These are phyloP conservation scores for Stephania japonica DNA, from an alignment of 164 flowering plant genomes.

Conservation along the genomic window DNA sequence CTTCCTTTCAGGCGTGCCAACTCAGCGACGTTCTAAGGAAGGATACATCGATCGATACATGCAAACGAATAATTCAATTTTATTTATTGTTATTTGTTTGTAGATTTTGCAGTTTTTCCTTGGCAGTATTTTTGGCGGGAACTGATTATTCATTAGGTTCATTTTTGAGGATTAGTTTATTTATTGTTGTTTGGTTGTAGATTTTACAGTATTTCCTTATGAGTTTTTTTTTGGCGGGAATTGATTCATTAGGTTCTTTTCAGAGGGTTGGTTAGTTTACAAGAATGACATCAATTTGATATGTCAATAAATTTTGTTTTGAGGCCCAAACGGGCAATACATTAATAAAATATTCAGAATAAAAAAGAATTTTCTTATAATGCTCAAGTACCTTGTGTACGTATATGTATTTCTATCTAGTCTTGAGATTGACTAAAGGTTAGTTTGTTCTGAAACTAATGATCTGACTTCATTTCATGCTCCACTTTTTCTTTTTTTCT, in stretches of 20 bases:
- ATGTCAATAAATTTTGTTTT: neutral
- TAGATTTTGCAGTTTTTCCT: too few relatives aligned
- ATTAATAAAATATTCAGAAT: neutral
- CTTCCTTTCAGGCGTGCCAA: slow-evolving; percentile 24
- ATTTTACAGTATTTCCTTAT: too few relatives aligned
- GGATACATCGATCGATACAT: neutral
- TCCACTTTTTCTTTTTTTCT: too few relatives aligned
- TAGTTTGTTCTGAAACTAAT: too few relatives aligned
- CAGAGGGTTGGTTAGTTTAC: too few relatives aligned
- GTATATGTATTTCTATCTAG: neutral
- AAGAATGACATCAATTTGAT: neutral
- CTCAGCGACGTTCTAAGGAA: slow-evolving; percentile 18
- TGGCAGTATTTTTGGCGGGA: neutral
- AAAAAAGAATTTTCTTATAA: neutral
- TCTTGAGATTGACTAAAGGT: neutral
- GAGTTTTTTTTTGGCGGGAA: too few relatives aligned
- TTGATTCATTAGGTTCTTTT: too few relatives aligned
- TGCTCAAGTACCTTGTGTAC: neutral
- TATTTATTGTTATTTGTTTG: slow-evolving; percentile 1
- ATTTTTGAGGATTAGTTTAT: neutral
- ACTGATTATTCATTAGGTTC: neutral
- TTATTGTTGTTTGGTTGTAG: neutral
- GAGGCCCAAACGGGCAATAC: neutral
- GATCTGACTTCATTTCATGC: too few relatives aligned
- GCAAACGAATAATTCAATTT: neutral